These are phyloP conservation scores for Coemansia sp. DNA, from an alignment of 192 early-diverging fungal species.

Conservation along the genomic window DNA sequence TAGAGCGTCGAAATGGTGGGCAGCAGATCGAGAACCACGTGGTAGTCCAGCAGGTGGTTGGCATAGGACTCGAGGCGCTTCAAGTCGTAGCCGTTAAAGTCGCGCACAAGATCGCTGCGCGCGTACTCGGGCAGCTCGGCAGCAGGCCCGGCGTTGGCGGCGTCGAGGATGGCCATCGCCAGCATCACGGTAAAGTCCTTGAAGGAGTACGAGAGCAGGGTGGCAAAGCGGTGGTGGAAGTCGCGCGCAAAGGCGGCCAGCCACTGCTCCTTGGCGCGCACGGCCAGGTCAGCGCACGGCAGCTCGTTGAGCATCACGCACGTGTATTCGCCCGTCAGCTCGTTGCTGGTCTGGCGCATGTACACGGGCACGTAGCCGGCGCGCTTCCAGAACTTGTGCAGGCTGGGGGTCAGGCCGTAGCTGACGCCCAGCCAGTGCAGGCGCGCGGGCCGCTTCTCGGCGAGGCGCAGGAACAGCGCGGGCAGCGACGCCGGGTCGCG, in stretches of 20 bases:
- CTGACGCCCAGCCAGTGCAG: conserved; percentile 98
- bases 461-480: conserved; percentile 82
- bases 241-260: conserved; percentile 87
- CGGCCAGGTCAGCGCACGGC: conserved; percentile 49
- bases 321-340: conserved; percentile 97
- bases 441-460: conserved; percentile 76
- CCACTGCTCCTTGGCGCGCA: conserved; percentile 69
- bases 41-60: conserved; percentile 96
- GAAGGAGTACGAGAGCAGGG: conserved; percentile 89
- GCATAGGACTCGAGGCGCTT: conserved; percentile 96
- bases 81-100: conserved; percentile 73
- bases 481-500: conserved; percentile 93
- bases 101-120: conserved; percentile 25
- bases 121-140: conserved; percentile 21
- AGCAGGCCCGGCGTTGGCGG: conserved; percentile 58
- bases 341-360: conserved; percentile 95
- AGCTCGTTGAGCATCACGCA: conserved; percentile 95
- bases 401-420: conserved; percentile 83
- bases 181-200: conserved; percentile 77
- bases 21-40: conserved; percentile 93
- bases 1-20: conserved; percentile 80
- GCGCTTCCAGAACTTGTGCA: conserved; percentile 98
- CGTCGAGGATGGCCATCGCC: conserved; percentile 85
- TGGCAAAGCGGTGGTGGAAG: conserved; percentile 88
- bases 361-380: conserved; percentile 91